These are phyloP conservation scores for Plasmodium billcollinsi DNA, from an alignment of 169 alveolate genomes.

Conservation along the genomic window DNA sequence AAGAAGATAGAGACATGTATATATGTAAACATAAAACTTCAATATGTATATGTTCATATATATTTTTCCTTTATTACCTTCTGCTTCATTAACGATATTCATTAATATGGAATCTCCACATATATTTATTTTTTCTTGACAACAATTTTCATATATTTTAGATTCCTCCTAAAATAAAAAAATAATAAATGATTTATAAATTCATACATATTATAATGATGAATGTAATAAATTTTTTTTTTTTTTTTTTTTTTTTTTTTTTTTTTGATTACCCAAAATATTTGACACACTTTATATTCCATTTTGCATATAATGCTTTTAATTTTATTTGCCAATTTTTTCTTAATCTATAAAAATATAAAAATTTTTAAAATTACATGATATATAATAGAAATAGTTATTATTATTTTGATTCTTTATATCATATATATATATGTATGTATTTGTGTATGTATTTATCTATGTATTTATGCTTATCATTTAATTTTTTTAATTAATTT, in stretches of 20 bases:
- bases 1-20: not conserved
- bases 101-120: conserved; percentile 32
- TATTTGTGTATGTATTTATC: not conserved
- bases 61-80: conserved; percentile 5
- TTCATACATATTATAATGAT: not conserved
- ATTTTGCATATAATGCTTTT: conserved; percentile 35
- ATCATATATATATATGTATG: not conserved
- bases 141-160: conserved; percentile 69
- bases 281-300: conserved; percentile 77
- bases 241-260: too few relatives aligned
- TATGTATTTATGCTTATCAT: not conserved
- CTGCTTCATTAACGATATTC: conserved; percentile 25
- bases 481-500: not conserved
- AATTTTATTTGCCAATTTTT: conserved; percentile 55
- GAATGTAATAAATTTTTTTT: too few relatives aligned
- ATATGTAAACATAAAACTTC: too few relatives aligned
- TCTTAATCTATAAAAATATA: conserved; percentile 41
- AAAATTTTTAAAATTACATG: too few relatives aligned
- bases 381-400: too few relatives aligned
- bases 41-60: not conserved
- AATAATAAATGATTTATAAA: not conserved
- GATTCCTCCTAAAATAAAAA: conserved; percentile 56
- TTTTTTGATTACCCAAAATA: conserved; percentile 51
- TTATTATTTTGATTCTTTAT: too few relatives aligned
- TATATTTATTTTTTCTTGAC: conserved; percentile 40